Conservation (phyloP, 495 filamentous ascomycete species). For the Saxophila tyrrhenica region DNA sequence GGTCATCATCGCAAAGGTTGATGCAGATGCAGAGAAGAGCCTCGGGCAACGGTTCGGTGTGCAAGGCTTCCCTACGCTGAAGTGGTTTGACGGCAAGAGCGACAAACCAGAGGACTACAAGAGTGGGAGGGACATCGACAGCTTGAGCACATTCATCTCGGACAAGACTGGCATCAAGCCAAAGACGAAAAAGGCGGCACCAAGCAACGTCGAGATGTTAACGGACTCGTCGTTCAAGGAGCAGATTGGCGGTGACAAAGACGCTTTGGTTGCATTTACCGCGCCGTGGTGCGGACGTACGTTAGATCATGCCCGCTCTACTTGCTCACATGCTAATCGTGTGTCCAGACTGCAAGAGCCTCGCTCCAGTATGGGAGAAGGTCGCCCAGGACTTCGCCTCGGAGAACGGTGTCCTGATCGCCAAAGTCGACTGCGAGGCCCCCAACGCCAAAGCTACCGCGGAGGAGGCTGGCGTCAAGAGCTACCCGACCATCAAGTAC, state of each 20-base stretch:
- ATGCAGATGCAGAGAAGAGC: conserved; percentile 77
- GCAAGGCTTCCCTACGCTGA: conserved; percentile 91
- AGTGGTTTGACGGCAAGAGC: conserved; percentile 97
- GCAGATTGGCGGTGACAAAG: conserved; percentile 69
- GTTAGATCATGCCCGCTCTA: conserved; percentile 31
- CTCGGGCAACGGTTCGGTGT: conserved; percentile 78
- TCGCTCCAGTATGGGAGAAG: conserved; percentile 84
- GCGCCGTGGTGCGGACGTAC: conserved; percentile 94
- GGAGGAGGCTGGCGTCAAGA: conserved; percentile 62
- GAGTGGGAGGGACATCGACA: conserved; percentile 79
- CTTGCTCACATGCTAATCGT: conserved; percentile 20
- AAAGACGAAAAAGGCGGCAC: conserved; percentile 57
- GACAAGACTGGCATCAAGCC: conserved; percentile 80
- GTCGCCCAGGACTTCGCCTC: conserved; percentile 70
- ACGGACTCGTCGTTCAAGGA: conserved; percentile 69
- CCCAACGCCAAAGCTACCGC: conserved; percentile 70
- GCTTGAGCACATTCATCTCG: conserved; percentile 64
- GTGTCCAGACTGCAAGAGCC: conserved; percentile 81
- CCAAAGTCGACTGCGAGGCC: conserved; percentile 89
- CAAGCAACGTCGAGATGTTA: conserved; percentile 67
- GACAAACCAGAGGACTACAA: conserved; percentile 77
- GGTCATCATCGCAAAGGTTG: conserved; percentile 86
- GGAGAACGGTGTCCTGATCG: conserved; percentile 70
- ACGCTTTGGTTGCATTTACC: conserved; percentile 92
- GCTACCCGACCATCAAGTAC: conserved; percentile 96